Conservation (phyloP, 2,329 filamentous ascomycete species). For the Botrytis fragariae region DNA sequence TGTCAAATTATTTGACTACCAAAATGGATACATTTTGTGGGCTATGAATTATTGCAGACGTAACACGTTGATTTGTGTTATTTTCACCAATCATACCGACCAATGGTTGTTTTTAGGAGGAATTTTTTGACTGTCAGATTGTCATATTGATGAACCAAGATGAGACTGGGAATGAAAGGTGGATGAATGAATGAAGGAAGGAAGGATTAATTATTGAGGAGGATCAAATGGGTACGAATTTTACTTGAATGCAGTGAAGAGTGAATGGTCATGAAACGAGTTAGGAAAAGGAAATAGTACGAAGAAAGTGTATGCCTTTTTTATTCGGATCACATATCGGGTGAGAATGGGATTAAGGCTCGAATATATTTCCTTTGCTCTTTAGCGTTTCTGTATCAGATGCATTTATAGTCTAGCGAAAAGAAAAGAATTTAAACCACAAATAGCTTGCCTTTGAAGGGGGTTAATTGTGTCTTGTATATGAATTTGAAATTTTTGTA, state of each 20-base stretch:
- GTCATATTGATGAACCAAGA: conserved; percentile 12
- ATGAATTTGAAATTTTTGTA: background rate
- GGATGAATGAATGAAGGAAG: background rate
- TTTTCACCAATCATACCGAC: background rate
- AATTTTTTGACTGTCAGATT: conserved; percentile 1
- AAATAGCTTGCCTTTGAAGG: background rate
- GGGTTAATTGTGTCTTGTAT: background rate
- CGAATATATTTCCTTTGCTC: conserved; percentile 36
- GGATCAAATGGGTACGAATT: background rate
- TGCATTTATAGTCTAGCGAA: conserved; percentile 32
- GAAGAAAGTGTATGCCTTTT: background rate
- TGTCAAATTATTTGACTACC: background rate
- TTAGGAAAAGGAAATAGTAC: background rate
- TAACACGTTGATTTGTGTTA: background rate
- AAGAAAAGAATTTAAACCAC: background rate
- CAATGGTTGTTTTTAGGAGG: background rate
- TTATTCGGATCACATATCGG: background rate
- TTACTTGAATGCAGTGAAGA: background rate
- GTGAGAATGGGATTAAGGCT: background rate
- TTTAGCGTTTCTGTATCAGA: conserved; percentile 17
- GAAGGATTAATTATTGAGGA: conserved; percentile 3
- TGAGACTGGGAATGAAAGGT: background rate
- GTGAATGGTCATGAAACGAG: background rate
- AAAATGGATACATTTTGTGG: conserved; percentile 22
- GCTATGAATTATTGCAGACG: background rate